Base-by-base conservation (phyloP, 2,329 filamentous ascomycete species). In the Fusarium tricinctum region DNA sequence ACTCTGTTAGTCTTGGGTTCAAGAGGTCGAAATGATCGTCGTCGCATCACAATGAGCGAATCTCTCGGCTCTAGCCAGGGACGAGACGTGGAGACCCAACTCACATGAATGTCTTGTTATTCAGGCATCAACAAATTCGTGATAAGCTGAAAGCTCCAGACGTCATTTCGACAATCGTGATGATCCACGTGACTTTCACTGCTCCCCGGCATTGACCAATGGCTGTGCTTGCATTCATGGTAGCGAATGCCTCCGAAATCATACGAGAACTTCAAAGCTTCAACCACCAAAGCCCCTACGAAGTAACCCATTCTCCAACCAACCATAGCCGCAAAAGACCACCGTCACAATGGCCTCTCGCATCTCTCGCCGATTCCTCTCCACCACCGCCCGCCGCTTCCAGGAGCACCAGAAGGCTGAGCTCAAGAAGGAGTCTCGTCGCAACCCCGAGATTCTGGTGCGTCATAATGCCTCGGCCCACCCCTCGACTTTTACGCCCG, bases 401-500 rank as follows among this genome's bases (percentile, higher is more conserved):
- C 77, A 81, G 71, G 78, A 82, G 61, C 73, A 80, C 50, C 76
- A 78, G 73, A 80, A 84, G 76, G 72, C 80, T 66, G 79, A 80
- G 74, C 85, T 88, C 69, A 85, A 86, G 81, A 80, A 83, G 77
- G 85, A 88, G 80, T 81, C 83, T 76, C 88, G 86, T 84, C 84
- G 83, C 77, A 82, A 83, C 78, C 81, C 81, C 75, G 81, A 83
- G 78, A 71, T 78, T 70, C 73, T 81, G 76, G 80, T 83, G 78
- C 80, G 81, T 81, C 75, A 77, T 78, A 79, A 78, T 74, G 50
- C 70, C 70, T 65, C 61, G 58, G 59, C 63, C 65, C 55, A 63
- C 48, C 65, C 53, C 58, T 44, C 45, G 46, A 58, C 49, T 45
- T 52, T 43, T 52, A 56, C 44, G 50, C 53, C 54, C 40, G 40